These are phyloP conservation scores for Annona squamosa DNA, from an alignment of 164 flowering plant genomes.

Conservation along the genomic window DNA sequence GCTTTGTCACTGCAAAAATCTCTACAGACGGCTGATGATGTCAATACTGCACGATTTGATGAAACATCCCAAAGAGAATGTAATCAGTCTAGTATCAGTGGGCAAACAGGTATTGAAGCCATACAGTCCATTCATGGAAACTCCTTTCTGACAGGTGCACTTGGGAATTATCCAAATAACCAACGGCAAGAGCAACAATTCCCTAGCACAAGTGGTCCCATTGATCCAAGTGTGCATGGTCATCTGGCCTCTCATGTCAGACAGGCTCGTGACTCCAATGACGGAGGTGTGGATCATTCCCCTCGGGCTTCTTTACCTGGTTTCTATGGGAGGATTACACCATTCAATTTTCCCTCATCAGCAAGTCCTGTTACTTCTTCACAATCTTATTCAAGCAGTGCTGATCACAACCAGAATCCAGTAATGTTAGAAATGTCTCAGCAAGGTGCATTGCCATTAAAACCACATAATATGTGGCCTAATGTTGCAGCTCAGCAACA, in stretches of 20 bases:
- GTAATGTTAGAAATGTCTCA: constrained; percentile 25
- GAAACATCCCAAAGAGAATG: neutral
- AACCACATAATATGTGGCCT: constrained; percentile 36
- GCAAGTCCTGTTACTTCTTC: constrained; percentile 12
- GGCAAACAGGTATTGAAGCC: constrained; percentile 24
- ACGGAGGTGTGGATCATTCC: constrained; percentile 28
- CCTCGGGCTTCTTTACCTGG: constrained; percentile 25
- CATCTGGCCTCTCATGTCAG: constrained; percentile 26
- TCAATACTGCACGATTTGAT: constrained; percentile 23
- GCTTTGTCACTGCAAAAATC: constrained; percentile 28
- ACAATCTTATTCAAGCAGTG: neutral
- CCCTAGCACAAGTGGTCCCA: constrained; percentile 15
- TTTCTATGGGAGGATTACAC: constrained; percentile 16
- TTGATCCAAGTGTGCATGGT: constrained; percentile 9
- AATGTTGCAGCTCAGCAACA: constrained; percentile 37
- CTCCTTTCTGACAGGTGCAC: constrained; percentile 15
- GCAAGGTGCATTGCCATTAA: constrained; percentile 32
- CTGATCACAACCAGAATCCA: constrained; percentile 22
- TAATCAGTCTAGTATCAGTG: constrained; percentile 24
- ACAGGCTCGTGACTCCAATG: constrained; percentile 20
- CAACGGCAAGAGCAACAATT: constrained; percentile 31
- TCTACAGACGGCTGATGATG: constrained; percentile 23
- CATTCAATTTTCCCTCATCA: constrained; percentile 21
- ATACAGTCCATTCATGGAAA: constrained; percentile 27
- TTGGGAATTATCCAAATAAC: constrained; percentile 30